phyloP scores from a whole-genome alignment of 306 rosid species.

The Citrullus mucosospermus region DNA sequence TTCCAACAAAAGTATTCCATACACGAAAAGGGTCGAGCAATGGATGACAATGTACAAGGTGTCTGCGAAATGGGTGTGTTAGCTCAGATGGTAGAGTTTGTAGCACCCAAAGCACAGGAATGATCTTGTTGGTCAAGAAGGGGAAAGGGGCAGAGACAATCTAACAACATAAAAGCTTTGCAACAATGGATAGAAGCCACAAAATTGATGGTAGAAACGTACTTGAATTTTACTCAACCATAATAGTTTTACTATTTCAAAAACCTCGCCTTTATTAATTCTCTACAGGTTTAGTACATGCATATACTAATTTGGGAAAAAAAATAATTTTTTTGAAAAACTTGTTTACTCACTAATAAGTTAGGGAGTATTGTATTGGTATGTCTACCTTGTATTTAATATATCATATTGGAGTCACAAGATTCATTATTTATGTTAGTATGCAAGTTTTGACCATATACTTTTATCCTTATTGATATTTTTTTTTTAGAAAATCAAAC shows the following conservation, averaged over 20 bases:
- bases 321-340: neutral
- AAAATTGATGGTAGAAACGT: neutral
- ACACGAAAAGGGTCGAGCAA: slow-evolving; percentile 37
- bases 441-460: neutral
- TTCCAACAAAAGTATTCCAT: slow-evolving; percentile 37
- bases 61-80: neutral
- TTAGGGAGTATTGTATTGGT: neutral
- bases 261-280: neutral
- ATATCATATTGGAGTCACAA: neutral
- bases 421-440: neutral
- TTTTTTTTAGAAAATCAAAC: too few species aligned
- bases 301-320: neutral
- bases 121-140: neutral
- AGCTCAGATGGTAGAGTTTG: neutral
- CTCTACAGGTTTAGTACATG: neutral
- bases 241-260: neutral
- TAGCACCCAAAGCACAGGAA: neutral
- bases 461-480: neutral
- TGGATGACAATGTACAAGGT: slow-evolving; percentile 5
- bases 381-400: neutral
- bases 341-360: neutral
- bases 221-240: neutral
- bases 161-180: neutral
- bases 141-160: neutral
- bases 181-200: neutral